A percentile compares a stretch with the other conserved stretches of the same genome.
Evolutionary conservation across 495 filamentous ascomycete species (phyloP).

Genomic region (Podospora comata): DNA sequence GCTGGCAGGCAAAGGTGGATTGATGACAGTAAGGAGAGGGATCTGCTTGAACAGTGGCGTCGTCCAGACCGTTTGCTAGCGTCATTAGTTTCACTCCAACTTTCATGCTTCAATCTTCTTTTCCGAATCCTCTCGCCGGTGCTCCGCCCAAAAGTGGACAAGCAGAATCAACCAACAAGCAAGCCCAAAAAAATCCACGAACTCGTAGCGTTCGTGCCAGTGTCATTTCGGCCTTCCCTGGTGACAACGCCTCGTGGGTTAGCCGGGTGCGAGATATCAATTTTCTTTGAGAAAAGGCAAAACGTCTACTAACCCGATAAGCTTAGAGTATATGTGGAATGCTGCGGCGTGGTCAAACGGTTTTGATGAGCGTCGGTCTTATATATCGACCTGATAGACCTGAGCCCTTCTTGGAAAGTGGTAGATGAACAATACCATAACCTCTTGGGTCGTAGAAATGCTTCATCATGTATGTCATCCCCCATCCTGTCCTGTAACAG

Average conservation of each 20-base stretch:
- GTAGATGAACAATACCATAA: not conserved
- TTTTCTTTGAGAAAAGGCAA: not conserved
- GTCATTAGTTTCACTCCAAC: not conserved
- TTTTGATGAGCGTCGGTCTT: not conserved
- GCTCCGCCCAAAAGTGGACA: not conserved
- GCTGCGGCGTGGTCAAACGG: not conserved
- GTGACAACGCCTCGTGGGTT: not conserved
- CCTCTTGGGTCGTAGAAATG: not conserved
- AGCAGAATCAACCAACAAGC: too few relatives aligned
- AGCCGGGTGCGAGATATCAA: not conserved
- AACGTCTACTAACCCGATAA: not conserved
- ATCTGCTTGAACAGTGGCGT: not conserved
- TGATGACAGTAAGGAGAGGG: not conserved
- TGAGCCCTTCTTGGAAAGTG: too few relatives aligned
- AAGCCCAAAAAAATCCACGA: too few relatives aligned
- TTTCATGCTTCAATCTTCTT: not conserved
- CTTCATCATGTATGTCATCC: not conserved
- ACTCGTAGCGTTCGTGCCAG: too few relatives aligned
- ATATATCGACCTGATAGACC: not conserved
- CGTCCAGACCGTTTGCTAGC: not conserved
- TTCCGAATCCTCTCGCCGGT: not conserved
- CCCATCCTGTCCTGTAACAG: not conserved
- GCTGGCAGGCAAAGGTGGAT: not conserved
- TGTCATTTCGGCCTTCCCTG: not conserved
- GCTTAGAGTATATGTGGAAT: not conserved